A percentile compares a stretch with the other conserved stretches of the same genome.
Evolutionary conservation across 2,329 filamentous ascomycete species (phyloP).

Genomic region (Aspergillus cejpii): DNA sequence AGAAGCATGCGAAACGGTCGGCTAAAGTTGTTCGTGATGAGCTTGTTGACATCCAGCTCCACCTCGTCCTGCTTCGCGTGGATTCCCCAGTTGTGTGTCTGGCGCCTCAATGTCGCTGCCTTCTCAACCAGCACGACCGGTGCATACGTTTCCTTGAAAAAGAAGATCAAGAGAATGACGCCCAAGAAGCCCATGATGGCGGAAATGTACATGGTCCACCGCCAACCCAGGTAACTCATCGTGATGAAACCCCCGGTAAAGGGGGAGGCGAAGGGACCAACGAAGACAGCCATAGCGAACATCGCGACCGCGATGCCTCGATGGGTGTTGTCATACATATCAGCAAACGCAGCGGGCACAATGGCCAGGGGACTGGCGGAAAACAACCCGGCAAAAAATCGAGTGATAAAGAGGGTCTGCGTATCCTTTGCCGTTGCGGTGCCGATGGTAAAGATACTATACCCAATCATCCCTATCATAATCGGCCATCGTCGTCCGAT

Average conservation of each 20-base stretch:
- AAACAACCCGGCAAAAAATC: constrained; percentile 45
- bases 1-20: constrained; percentile 38
- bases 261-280: constrained; percentile 45
- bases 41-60: constrained; percentile 44
- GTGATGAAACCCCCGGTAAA: constrained; percentile 48
- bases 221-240: constrained; percentile 44
- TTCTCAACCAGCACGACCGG: constrained; percentile 32
- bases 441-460: constrained; percentile 43
- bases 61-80: constrained; percentile 50
- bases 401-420: constrained; percentile 38
- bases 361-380: constrained; percentile 40
- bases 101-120: constrained; percentile 45
- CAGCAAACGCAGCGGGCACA: constrained; percentile 40
- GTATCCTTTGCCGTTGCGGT: constrained; percentile 39
- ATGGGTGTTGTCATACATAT: constrained; percentile 46
- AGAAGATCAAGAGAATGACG: constrained; percentile 32
- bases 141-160: constrained; percentile 51
- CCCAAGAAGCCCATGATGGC: constrained; percentile 49
- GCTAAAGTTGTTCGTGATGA: constrained; percentile 45
- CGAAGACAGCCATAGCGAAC: constrained; percentile 46
- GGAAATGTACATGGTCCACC: constrained; percentile 48
- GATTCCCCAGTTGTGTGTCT: constrained; percentile 54
- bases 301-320: constrained; percentile 42
- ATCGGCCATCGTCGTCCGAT: constrained; percentile 51
- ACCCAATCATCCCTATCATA: constrained; percentile 37